Conservation (phyloP, 352 stramenopile genomes). For the Globisporangium sylvaticum region DNA sequence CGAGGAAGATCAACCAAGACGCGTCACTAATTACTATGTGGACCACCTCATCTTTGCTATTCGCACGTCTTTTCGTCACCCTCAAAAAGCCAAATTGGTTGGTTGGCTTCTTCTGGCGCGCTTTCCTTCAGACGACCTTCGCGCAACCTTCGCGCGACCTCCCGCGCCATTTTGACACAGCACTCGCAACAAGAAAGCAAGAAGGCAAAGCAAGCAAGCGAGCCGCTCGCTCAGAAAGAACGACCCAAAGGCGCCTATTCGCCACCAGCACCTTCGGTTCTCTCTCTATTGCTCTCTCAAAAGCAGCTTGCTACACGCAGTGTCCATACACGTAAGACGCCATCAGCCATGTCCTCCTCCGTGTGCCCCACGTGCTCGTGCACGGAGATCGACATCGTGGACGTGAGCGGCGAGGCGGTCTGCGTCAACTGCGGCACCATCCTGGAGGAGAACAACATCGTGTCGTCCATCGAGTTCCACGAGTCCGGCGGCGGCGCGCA, state of each 20-base stretch:
- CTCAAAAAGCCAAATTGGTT: constrained; percentile 15
- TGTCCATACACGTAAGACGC: neutral
- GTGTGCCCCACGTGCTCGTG: constrained; percentile 95
- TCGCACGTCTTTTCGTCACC: neutral
- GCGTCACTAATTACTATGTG: neutral
- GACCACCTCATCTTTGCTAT: neutral
- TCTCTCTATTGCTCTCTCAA: neutral
- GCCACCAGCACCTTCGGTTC: constrained; percentile 6
- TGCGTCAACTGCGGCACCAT: constrained; percentile 91
- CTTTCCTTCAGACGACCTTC: constrained; percentile 12
- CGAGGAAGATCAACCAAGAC: neutral
- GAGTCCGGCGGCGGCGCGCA: constrained; percentile 89
- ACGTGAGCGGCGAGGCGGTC: constrained; percentile 86
- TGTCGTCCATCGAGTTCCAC: constrained; percentile 96
- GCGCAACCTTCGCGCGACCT: constrained; percentile 15
- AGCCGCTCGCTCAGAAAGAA: neutral
- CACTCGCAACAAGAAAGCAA: neutral
- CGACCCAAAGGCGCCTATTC: neutral
- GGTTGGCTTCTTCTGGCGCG: constrained; percentile 15
- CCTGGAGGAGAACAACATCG: constrained; percentile 97
- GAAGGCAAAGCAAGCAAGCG: constrained; percentile 4
- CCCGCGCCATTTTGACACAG: neutral
- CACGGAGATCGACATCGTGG: constrained; percentile 93
- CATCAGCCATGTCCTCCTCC: constrained; percentile 25
- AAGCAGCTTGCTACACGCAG: neutral